A percentile compares a stretch with the other conserved stretches of the same genome.
Conservation (phyloP, 2,329 filamentous ascomycete genomes). For the Colletotrichum sp. region DNA sequence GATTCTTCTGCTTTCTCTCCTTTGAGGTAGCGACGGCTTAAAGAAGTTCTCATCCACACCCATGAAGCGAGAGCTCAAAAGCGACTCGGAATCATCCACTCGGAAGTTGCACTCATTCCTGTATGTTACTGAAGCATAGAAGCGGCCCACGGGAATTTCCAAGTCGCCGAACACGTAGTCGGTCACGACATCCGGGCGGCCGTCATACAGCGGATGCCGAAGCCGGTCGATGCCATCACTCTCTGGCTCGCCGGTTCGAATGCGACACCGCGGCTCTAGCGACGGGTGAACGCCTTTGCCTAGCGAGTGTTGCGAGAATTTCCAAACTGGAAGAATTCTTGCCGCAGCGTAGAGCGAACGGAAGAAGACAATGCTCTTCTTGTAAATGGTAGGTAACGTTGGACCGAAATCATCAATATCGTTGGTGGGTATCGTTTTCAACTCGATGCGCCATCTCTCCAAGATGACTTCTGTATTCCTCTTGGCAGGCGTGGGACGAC, state of each 20-base stretch:
- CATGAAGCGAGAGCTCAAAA: conserved; percentile 93
- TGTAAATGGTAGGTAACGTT: conserved; percentile 87
- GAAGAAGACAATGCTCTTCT: conserved; percentile 95
- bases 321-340: conserved; percentile 85
- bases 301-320: conserved; percentile 75
- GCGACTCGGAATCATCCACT: conserved; percentile 87
- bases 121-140: conserved; percentile 83
- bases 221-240: conserved; percentile 70
- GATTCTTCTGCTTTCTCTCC: conserved; percentile 43
- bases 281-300: conserved; percentile 71
- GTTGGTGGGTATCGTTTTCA: conserved; percentile 65
- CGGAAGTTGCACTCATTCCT: conserved; percentile 89
- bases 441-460: conserved; percentile 88
- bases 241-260: conserved; percentile 66
- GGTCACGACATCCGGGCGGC: conserved; percentile 68
- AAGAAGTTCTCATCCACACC: conserved; percentile 89
- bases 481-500: conserved; percentile 33
- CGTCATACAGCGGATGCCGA: conserved; percentile 71
- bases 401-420: conserved; percentile 62
- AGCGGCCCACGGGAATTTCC: conserved; percentile 83
- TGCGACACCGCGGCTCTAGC: conserved; percentile 81
- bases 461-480: conserved; percentile 78
- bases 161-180: conserved; percentile 83
- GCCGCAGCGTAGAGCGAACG: conserved; percentile 84
- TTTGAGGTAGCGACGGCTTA: conserved; percentile 73